These are phyloP conservation scores for Austropuccinia psidii DNA, from an alignment of 1,284 basidiomycete genomes.

Conservation along the genomic window DNA sequence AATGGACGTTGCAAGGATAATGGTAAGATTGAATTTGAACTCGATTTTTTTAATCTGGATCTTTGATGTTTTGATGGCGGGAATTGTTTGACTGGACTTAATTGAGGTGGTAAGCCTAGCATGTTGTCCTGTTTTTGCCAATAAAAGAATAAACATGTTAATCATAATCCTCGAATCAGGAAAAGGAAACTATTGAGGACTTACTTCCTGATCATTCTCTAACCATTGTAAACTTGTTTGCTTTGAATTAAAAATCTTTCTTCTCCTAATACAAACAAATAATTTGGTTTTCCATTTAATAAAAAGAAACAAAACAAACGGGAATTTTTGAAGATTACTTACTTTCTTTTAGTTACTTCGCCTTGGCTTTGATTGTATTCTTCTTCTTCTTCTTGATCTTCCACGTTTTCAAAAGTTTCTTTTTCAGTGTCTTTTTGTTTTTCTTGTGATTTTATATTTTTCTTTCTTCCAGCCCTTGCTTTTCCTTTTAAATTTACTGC, in stretches of 20 bases:
- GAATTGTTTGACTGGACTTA: slow-evolving; percentile 19
- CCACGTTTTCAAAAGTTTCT: not conserved
- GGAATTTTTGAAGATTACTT: not conserved
- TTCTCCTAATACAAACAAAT: not conserved
- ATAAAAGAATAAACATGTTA: not conserved
- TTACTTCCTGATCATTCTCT: not conserved
- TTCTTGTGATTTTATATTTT: too few relatives aligned
- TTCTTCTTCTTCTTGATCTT: not conserved
- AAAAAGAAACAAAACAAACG: not conserved
- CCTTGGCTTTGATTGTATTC: not conserved
- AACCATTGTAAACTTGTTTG: not conserved
- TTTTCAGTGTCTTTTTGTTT: not conserved
- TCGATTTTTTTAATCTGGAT: too few relatives aligned
- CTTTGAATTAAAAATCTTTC: slow-evolving; percentile 26
- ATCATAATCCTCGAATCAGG: not conserved
- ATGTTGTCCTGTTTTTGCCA: slow-evolving; percentile 3
- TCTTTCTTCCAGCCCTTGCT: too few relatives aligned
- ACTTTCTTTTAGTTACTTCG: not conserved
- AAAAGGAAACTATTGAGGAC: not conserved
- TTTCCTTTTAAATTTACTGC: too few relatives aligned
- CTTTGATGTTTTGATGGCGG: not conserved
- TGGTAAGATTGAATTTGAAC: too few relatives aligned
- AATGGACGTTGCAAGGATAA: too few relatives aligned
- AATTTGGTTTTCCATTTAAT: not conserved
- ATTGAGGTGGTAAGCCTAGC: slow-evolving; percentile 14